Evolutionary conservation across 495 filamentous ascomycete species (phyloP), one percentile per base, ranked within the genome.

Genomic region (Bombardia bombarda): DNA sequence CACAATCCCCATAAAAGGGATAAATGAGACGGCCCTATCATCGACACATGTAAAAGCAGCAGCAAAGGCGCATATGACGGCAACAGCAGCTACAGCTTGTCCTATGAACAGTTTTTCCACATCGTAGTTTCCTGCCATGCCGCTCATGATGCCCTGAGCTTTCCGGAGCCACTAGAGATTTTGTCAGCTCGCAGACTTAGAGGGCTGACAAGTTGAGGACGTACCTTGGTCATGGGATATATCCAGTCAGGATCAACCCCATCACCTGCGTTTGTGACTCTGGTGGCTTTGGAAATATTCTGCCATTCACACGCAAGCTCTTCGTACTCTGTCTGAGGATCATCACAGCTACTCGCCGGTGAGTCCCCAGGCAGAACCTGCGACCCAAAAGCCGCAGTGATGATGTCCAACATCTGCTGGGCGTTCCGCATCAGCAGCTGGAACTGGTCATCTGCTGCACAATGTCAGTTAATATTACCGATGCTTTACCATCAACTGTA

Each of bases 41-140:
- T 24, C 28, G 16, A 42, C 32, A 7, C 43, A 32, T 38, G 25
- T 32, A 38, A 16, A 43, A 12, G 54, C 52, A 4, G 51, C 50
- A 20, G 38, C 24, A 16, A 60, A 18, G 12, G 55, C 46, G 28
- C 51, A 47, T 7, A 55, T 22, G 3, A 63, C 52, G 13, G 59
- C 54, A 12, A 50, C 23, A 1, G 45, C 40, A 13, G 59, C 53
- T n/a, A 49, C 32, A 5, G 21, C 46, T 33, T 54, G 60, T 13
- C 69, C 67, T 1, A 65, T 48, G 7, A 58, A 28, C 0, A 73
- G 52, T 36, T 61, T 57, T 3, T 61, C 51, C 33, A 93, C 61
- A 55, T 94, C 72, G 60, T 99, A 99, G 50, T 95, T 90, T 65
- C 87, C 94, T 1, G 90, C 88, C 53, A 90, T 85, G 47, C 75